Percentiles rank a stretch among this genome's conserved stretches.
These are phyloP conservation scores for Stagonosporopsis chrysanthemi DNA, from an alignment of 2,329 filamentous ascomycete species.

Conservation along the genomic window DNA sequence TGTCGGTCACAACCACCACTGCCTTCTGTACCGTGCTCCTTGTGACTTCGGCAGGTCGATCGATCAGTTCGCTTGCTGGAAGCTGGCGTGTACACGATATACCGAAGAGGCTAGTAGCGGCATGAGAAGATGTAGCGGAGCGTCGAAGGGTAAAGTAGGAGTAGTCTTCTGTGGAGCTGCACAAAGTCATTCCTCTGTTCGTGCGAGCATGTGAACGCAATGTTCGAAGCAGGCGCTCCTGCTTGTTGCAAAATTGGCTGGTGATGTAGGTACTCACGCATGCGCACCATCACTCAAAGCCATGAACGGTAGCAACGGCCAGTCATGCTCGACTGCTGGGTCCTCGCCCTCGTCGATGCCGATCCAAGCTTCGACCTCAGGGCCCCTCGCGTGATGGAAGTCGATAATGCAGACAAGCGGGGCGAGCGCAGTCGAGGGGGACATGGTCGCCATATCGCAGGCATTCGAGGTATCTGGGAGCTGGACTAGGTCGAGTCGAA, in stretches of 20 bases:
- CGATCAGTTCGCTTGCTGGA: slow-evolving; percentile 77
- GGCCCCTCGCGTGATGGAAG: slow-evolving; percentile 69
- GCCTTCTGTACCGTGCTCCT: slow-evolving; percentile 97
- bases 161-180: slow-evolving; percentile 89
- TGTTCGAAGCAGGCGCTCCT: background rate
- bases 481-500: slow-evolving; percentile 4
- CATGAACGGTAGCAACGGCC: slow-evolving; percentile 94
- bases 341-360: slow-evolving; percentile 77
- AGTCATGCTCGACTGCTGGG: slow-evolving; percentile 84
- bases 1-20: slow-evolving; percentile 92
- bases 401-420: slow-evolving; percentile 60
- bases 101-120: slow-evolving; percentile 87
- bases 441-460: slow-evolving; percentile 50
- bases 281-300: slow-evolving; percentile 95
- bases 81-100: slow-evolving; percentile 95
- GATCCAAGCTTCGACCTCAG: slow-evolving; percentile 94
- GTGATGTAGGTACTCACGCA: slow-evolving; percentile 62
- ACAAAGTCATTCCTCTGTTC: slow-evolving; percentile 13
- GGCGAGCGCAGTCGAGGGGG: slow-evolving; percentile 20
- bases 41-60: slow-evolving; percentile 88
- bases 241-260: slow-evolving; percentile 46
- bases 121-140: slow-evolving; percentile 53
- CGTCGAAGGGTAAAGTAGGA: slow-evolving; percentile 94
- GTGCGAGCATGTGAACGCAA: slow-evolving; percentile 11
- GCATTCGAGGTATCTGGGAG: slow-evolving; percentile 19